Evolutionary conservation across 2,329 filamentous ascomycete species (phyloP).

Genomic region (Laburnicola sp.): DNA sequence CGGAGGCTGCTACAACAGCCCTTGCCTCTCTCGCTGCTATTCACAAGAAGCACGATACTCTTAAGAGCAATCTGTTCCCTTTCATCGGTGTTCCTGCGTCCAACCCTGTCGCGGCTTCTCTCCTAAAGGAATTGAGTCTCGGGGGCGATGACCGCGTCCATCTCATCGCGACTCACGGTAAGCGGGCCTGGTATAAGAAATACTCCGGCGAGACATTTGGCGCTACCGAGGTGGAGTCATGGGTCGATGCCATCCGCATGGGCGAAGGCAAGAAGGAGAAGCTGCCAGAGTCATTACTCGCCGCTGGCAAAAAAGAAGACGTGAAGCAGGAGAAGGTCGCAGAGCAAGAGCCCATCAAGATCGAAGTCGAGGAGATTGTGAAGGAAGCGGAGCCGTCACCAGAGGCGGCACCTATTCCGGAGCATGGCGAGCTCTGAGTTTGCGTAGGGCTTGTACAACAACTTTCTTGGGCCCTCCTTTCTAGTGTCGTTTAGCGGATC

Average conservation of each 20-base stretch:
- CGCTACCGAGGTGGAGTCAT: conserved; percentile 69
- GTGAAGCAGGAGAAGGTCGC: conserved; percentile 26
- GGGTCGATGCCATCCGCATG: conserved; percentile 90
- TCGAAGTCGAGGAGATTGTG: conserved; percentile 36
- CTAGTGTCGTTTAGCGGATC: conserved; percentile 2
- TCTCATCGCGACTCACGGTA: conserved; percentile 80
- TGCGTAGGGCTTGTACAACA: neutral
- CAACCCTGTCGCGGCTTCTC: conserved; percentile 58
- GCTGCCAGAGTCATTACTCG: conserved; percentile 57
- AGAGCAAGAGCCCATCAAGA: conserved; percentile 37
- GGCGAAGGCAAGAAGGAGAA: conserved; percentile 81
- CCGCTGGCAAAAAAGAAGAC: conserved; percentile 24
- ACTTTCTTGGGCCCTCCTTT: neutral
- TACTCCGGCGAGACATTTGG: conserved; percentile 65
- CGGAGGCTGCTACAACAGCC: conserved; percentile 50
- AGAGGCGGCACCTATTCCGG: conserved; percentile 7
- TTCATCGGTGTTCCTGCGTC: conserved; percentile 73
- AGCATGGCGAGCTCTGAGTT: conserved; percentile 33
- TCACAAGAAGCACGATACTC: conserved; percentile 71
- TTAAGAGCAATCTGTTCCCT: conserved; percentile 73
- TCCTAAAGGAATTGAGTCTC: conserved; percentile 67
- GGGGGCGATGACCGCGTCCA: conserved; percentile 59
- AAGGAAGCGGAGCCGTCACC: conserved; percentile 17
- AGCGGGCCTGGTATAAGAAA: conserved; percentile 81
- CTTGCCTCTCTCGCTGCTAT: conserved; percentile 71